phyloP scores from a whole-genome alignment of 805 yeast genomes.

The Ogataea nonfermentans region DNA sequence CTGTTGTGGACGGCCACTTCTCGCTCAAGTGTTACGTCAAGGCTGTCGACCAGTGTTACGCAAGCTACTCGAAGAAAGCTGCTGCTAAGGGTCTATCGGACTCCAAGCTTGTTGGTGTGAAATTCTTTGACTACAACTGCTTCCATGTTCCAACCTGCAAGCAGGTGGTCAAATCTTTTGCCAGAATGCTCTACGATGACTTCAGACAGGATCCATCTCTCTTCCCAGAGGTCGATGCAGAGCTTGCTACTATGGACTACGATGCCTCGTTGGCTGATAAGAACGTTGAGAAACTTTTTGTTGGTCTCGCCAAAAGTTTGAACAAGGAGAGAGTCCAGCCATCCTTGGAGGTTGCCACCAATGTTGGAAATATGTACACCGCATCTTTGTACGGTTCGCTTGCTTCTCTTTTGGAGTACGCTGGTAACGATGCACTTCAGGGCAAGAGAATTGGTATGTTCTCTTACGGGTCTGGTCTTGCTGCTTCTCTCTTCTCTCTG shows the following conservation, averaged over 20 bases:
- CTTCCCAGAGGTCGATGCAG: constrained; percentile 56
- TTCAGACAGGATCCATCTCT: constrained; percentile 66
- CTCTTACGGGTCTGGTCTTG: constrained; percentile 98
- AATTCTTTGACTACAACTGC: constrained; percentile 84
- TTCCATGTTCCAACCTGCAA: constrained; percentile 99
- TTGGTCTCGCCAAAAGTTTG: constrained; percentile 69
- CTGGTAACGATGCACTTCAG: constrained; percentile 71
- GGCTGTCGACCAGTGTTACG: constrained; percentile 87
- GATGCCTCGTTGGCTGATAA: constrained; percentile 79
- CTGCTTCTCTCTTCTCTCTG: constrained; percentile 82
- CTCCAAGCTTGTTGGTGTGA: constrained; percentile 59
- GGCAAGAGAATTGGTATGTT: constrained; percentile 86
- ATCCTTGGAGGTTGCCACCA: constrained; percentile 84
- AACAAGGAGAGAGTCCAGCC: constrained; percentile 72
- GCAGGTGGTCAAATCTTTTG: constrained; percentile 88
- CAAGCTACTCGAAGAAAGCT: constrained; percentile 75
- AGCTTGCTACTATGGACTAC: constrained; percentile 57
- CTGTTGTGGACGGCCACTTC: constrained; percentile 96
- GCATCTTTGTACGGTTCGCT: constrained; percentile 89
- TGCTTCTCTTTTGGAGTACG: constrained; percentile 73
- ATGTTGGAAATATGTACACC: constrained; percentile 98
- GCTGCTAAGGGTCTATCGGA: constrained; percentile 46
- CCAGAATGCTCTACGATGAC: constrained; percentile 88
- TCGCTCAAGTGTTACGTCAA: constrained; percentile 91
- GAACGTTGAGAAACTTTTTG: constrained; percentile 79